Conservation (phyloP, 2,329 filamentous ascomycete species). For the Pezicula neosporulosa region DNA sequence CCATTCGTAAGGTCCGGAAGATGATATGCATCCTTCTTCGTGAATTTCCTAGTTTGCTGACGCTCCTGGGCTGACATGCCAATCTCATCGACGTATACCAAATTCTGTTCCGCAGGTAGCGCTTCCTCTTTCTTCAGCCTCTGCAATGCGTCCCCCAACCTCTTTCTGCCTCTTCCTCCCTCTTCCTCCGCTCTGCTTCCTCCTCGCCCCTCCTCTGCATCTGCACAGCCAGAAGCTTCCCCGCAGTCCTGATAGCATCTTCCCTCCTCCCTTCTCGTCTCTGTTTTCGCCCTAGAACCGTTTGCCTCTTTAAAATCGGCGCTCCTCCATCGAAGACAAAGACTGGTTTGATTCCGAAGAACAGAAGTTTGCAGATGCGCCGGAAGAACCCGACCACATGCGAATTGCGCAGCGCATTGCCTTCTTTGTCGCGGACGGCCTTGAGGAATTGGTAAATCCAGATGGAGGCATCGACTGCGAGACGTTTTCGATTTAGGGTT, state of each 20-base stretch:
- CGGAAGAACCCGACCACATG: constrained; percentile 98
- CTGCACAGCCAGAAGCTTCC: constrained; percentile 87
- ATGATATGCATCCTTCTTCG: constrained; percentile 93
- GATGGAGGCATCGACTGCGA: constrained; percentile 96
- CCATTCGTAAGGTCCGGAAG: constrained; percentile 78
- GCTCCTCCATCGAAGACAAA: constrained; percentile 98
- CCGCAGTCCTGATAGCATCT: constrained; percentile 88
- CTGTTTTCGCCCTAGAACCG: constrained; percentile 73
- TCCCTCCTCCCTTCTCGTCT: constrained; percentile 85
- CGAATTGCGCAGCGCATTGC: constrained; percentile 91
- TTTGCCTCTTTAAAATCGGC: constrained; percentile 85
- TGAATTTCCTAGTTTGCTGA: constrained; percentile 71
- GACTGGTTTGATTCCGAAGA: constrained; percentile 92
- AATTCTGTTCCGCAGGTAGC: constrained; percentile 61
- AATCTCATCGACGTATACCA: constrained; percentile 90
- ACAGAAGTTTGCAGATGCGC: constrained; percentile 94
- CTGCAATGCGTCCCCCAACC: constrained; percentile 27
- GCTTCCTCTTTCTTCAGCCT: constrained; percentile 60
- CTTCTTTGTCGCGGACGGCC: constrained; percentile 96
- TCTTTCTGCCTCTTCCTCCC: constrained; percentile 45
- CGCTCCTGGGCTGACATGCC: constrained; percentile 78
- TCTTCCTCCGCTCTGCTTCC: constrained; percentile 64
- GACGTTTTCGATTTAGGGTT: constrained; percentile 91
- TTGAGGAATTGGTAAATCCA: constrained; percentile 99
- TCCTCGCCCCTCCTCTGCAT: constrained; percentile 90